Evolutionary conservation across 257 asterid genomes (phyloP).

Genomic region (Scutellaria galericulata): DNA sequence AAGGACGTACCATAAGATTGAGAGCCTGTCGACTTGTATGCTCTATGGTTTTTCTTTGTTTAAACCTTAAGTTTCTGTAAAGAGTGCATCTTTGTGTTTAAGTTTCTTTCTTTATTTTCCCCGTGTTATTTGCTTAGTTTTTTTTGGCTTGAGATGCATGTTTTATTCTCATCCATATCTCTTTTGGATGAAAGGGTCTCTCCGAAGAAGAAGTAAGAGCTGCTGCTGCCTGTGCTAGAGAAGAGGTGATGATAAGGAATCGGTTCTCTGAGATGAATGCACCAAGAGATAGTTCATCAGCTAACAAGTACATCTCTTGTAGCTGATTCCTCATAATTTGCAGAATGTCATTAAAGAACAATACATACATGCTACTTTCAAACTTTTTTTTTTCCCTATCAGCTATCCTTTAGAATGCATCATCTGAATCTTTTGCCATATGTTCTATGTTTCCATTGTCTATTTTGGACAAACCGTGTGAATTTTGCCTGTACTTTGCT

Average conservation of each 20-base stretch:
- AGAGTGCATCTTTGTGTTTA: not conserved
- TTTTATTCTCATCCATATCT: constrained; percentile 29
- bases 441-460: constrained; percentile 23
- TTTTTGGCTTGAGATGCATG: constrained; percentile 23
- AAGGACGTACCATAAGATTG: constrained; percentile 3
- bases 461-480: constrained; percentile 26
- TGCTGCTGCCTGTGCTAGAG: constrained; percentile 99
- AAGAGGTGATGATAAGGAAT: constrained; percentile 96
- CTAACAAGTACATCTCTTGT: constrained; percentile 71
- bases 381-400: not conserved
- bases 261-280: constrained; percentile 99
- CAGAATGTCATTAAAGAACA: constrained; percentile 11
- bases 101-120: constrained; percentile 7
- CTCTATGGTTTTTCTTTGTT: constrained; percentile 3
- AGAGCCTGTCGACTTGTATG: constrained; percentile 18
- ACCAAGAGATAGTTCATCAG: constrained; percentile 85
- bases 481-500: constrained; percentile 21
- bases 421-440: constrained; percentile 19
- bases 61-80: not conserved
- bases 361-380: not conserved
- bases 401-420: constrained; percentile 16
- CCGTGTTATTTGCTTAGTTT: not conserved
- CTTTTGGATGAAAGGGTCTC: constrained; percentile 71
- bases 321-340: constrained; percentile 23
- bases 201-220: constrained; percentile 98